phyloP scores from a whole-genome alignment of 208 protist species.

The Crithidia acanthocephali region DNA sequence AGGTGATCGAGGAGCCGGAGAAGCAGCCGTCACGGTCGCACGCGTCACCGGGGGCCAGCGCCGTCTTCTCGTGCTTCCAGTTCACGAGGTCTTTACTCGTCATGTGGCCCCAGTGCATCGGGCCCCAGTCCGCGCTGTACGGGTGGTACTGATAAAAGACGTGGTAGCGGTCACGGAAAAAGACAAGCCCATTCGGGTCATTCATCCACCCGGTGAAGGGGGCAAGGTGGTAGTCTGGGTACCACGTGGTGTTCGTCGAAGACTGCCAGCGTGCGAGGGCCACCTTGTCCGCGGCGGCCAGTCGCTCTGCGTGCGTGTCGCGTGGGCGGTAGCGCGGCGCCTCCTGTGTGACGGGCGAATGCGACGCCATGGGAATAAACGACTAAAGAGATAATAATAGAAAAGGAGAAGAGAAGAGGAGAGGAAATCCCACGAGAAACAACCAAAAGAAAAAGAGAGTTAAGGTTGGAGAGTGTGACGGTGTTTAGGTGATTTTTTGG shows the following conservation, averaged over 20 bases:
- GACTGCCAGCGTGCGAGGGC: slow-evolving; percentile 21
- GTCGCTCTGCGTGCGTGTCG: slow-evolving; percentile 34
- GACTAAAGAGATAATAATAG: neutral
- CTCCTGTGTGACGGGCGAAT: slow-evolving; percentile 7
- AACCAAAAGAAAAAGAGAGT: no score
- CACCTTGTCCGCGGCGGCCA: slow-evolving; percentile 26
- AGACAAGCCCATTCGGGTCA: slow-evolving; percentile 43
- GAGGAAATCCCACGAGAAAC: no score
- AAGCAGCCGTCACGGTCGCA: slow-evolving; percentile 65
- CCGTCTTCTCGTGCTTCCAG: slow-evolving; percentile 47
- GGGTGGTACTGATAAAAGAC: slow-evolving; percentile 68
- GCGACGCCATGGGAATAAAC: slow-evolving; percentile 4
- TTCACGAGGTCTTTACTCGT: slow-evolving; percentile 53
- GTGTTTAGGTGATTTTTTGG: no score
- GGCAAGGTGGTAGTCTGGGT: slow-evolving; percentile 51
- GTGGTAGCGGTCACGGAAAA: slow-evolving; percentile 45
- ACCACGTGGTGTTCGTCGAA: slow-evolving; percentile 34
- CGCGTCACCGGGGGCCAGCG: slow-evolving; percentile 45
- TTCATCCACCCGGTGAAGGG: slow-evolving; percentile 55
- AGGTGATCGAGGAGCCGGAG: slow-evolving; percentile 46
- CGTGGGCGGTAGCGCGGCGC: slow-evolving; percentile 17
- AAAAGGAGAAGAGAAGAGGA: neutral
- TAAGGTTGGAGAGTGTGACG: no score
- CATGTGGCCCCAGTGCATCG: slow-evolving; percentile 65
- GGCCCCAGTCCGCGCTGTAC: slow-evolving; percentile 49